Evolutionary conservation across 2,329 filamentous ascomycete species (phyloP), one percentile per base, ranked within the genome.

Genomic region (Pseudogymnoascus sp.): DNA sequence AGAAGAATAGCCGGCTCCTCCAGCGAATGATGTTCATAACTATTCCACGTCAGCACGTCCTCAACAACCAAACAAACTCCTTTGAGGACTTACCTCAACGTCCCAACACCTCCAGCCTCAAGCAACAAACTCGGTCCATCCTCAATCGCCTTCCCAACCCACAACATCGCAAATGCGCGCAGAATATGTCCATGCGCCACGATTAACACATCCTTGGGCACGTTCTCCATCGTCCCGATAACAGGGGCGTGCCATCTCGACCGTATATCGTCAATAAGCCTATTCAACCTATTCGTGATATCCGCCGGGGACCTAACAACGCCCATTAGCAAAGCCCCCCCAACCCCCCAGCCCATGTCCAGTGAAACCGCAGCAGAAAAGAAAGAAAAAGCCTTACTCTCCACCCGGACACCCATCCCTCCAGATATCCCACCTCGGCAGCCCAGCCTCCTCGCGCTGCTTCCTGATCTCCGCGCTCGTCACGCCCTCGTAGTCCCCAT

Each of bases 161-260:
- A 97, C 33, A 92, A 82, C 80, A 93, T 90, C 6, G 93, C 92
- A 74, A 97, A 91, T 0, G 91, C 90, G 14, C 93, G 82, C 62
- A 97, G 78, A 63, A 96, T 93, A 76, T 96, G 93, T 0, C 93
- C 93, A 73, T 97, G 93, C 21, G 91, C 93, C 5, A 97, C 91
- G 59, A 96, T 80, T 24, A 93, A 75, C 16, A 93, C 85, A 74
- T 93, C 90, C 14, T 83, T 78, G 14, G 74, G 83, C 8, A 72
- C 79, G 66, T 72, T 77, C 72, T 8, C 76, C 77, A 26, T 77
- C 68, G 82, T 80, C 7, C 82, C 82, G 67, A 93, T 87, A 60
- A 80, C 82, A 0, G 82, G 81, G 2, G 74, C 74, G 68, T 92
- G 89, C 75, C 82, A 88, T 67, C 81, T 84, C 24, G 81, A 76